Conservation (phyloP, 768 basidiomycete genomes). For the Hypholoma sublateritium region DNA sequence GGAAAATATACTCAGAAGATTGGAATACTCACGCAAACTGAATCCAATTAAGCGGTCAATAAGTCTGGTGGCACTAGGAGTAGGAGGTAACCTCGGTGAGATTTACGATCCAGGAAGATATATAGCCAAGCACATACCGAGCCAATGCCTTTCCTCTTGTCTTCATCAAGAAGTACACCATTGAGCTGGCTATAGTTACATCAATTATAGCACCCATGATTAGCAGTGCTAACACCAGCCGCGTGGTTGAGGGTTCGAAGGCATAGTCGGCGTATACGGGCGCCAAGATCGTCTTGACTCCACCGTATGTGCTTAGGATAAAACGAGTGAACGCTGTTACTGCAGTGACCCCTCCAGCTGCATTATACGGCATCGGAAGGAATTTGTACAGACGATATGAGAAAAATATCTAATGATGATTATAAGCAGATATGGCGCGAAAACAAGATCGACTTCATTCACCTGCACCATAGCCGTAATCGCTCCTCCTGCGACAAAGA, state of each 20-base stretch:
- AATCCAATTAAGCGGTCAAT: constrained; percentile 6
- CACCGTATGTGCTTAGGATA: not conserved
- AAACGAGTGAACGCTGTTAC: not conserved
- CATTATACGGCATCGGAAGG: constrained; percentile 2
- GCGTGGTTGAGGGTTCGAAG: not conserved
- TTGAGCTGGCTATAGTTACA: not conserved
- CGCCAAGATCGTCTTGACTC: not conserved
- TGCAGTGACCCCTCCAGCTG: not conserved
- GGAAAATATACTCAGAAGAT: not conserved
- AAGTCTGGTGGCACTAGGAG: not conserved
- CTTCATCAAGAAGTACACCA: not conserved
- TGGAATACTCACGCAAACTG: constrained; percentile 1
- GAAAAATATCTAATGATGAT: constrained; percentile 3
- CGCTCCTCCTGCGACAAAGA: constrained; percentile 10
- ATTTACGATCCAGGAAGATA: not conserved
- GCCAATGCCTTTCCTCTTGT: not conserved
- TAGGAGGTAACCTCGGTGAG: too few relatives aligned
- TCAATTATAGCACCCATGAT: not conserved
- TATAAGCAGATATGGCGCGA: too few relatives aligned
- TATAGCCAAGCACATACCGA: not conserved
- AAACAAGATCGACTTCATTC: not conserved
- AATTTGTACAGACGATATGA: constrained; percentile 3
- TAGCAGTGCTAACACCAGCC: not conserved
- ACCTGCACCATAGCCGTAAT: constrained; percentile 11
- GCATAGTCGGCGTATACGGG: not conserved